Conservation (phyloP, 352 stramenopile genomes). For the Phytopythium boreale region DNA sequence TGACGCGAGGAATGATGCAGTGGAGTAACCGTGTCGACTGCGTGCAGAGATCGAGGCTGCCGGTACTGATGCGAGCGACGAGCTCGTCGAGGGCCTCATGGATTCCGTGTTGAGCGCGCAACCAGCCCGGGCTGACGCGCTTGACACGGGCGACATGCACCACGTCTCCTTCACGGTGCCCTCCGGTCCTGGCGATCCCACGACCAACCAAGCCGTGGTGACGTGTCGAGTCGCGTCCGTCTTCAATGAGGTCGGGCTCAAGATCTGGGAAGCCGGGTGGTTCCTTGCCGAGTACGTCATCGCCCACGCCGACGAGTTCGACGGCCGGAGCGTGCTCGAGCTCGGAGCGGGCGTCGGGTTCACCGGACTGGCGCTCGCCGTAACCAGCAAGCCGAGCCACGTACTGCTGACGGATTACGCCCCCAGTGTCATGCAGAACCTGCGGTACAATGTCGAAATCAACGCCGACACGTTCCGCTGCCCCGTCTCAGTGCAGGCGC, state of each 20-base stretch:
- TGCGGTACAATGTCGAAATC: constrained; percentile 80
- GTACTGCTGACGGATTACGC: constrained; percentile 78
- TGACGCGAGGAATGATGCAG: background rate
- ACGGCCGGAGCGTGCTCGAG: constrained; percentile 52
- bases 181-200: background rate
- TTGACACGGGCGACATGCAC: constrained; percentile 61
- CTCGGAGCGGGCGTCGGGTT: constrained; percentile 74
- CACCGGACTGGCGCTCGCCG: constrained; percentile 57
- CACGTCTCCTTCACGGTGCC: constrained; percentile 65
- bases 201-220: constrained; percentile 25
- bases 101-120: constrained; percentile 44
- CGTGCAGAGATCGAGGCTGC: constrained; percentile 49
- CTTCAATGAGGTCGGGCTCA: constrained; percentile 82
- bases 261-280: constrained; percentile 79
- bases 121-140: constrained; percentile 18
- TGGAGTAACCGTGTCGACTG: constrained; percentile 2
- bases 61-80: constrained; percentile 44
- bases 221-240: constrained; percentile 76
- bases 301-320: constrained; percentile 48
- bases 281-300: constrained; percentile 75
- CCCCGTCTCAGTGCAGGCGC: constrained; percentile 44
- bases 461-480: constrained; percentile 48
- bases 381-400: constrained; percentile 23
- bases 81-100: constrained; percentile 51
- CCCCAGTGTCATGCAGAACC: constrained; percentile 78